Base-by-base conservation (phyloP, 148 eudicot genomes). In the Amaranthus hypochondriacus region DNA sequence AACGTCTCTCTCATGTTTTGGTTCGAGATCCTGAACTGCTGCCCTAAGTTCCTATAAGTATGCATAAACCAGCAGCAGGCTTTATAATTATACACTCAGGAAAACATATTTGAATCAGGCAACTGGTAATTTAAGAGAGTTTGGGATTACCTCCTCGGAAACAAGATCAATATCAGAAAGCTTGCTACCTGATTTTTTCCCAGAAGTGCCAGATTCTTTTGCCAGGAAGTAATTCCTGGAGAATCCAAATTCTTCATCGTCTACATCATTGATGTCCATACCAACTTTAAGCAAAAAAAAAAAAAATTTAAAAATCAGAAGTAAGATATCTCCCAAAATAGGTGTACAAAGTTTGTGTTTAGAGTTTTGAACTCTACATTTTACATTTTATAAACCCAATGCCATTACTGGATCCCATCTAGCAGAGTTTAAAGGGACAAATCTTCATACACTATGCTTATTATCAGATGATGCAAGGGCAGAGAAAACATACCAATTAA, bases 171-270 rank as follows among this genome's bases (percentile, higher is more conserved):
- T 87, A 59, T 91, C 94, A n/a, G 92, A 84, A 39, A 93, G 86
- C 83, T 86, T 93, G 62, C 75, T 81, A 9, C 84, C 77, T 12
- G 97, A 89, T 88, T 89, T 93, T 75, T 93, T 91, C 11, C 69
- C 83, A 2, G 92, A 81, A 51, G 83, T 77, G 43, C 87, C 81
- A 51, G 84, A 67, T 73, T 93, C 98, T 83, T 93, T 91, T 48
- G 98, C 92, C 9, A 93, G 78, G 64, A 93, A 93, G 78, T 89
- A 93, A 76, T 86, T 93, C 80, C 98, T 89, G 3, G 98, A 91
- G 82, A 89, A 93, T 11, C 81, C 94, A 53, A 87, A 78, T 68
- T 93, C 98, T 43, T 89, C 95, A 55, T 91, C 97, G 13, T 93
- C 92, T 43, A 67, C 78, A 53, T 89, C 90, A 63, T 82, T 81